Evolutionary conservation across 306 rosid genomes (phyloP).

Genomic region (Acacia confusa): DNA sequence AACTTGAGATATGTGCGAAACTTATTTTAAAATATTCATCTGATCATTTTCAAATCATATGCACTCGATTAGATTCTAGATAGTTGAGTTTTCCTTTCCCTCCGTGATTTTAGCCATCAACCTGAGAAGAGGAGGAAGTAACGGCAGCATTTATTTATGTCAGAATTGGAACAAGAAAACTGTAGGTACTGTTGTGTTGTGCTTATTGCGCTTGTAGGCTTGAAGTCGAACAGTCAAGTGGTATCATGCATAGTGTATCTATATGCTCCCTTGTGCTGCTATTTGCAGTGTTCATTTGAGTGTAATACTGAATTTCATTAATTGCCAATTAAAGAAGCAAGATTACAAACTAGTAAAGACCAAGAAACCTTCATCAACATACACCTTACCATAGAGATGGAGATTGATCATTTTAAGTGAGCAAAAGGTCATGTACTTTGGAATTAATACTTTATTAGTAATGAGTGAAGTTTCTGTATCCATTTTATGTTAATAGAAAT

Average conservation of each 20-base stretch:
- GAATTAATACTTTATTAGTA: neutral
- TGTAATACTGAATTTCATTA: too few species aligned
- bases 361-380: too few species aligned
- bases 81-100: neutral
- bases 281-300: neutral
- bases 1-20: neutral
- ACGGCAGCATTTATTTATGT: neutral
- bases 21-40: neutral
- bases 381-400: too few species aligned
- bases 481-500: neutral
- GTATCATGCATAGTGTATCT: slow-evolving; percentile 1
- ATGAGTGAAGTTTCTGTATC: neutral
- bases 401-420: neutral
- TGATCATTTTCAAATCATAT: neutral
- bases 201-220: neutral
- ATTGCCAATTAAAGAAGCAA: too few species aligned
- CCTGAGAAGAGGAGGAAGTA: neutral
- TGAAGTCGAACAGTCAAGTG: slow-evolving; percentile 4
- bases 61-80: neutral
- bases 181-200: neutral
- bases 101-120: neutral
- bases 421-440: neutral
- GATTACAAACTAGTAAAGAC: too few species aligned
- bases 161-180: neutral
- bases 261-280: neutral